Base-by-base conservation (phyloP, 1,139 yeast species). In the Sugiyamaella japonica region DNA sequence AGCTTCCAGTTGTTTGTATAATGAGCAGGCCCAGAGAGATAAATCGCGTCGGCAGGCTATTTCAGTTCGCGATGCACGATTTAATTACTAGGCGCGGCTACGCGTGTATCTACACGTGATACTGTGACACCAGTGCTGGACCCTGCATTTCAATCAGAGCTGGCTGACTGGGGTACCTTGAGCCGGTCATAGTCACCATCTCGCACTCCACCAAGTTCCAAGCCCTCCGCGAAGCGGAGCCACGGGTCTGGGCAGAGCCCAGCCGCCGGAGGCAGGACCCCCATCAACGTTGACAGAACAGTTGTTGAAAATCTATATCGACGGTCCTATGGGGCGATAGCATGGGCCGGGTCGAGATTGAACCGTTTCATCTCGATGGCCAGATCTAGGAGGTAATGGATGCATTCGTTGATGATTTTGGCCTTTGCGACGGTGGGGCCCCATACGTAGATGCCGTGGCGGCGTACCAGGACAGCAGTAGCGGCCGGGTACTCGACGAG, bases 391-490 rank as follows among this genome's bases (percentile, higher is more conserved):
- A 93, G 73, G 68, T 91, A 91, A 67, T 91, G 98, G 61, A 91
- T 82, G 34, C 97, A 96, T 71, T 93, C 98, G 68, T 90, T 89
- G 70, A 87, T 86, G 15, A 91, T 82, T 73, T 91, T 91, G 50
- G 97, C 97, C 71, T 90, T 89, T 89, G 95, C 87, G 10, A 89
- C 89, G 25, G 81, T 83, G 63, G 87, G 90, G 23, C 97, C 98
- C 97, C 98, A 91, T 13, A 90, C 97, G 67, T 86, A 91, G 42
- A 91, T 85, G 0, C 99, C 99, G 66, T 91, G 99, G 67, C 97
- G 79, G 70, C 96, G 81, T 7, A 91, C 98, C 55, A 91, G 76
- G 1, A 91, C 91, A 0, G 98, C 97, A 7, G 90, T 81, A 2
- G 96, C 75, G 0, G 81, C 79, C 1, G 97, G 97, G 62, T 89